Conservation (phyloP, 2,329 filamentous ascomycete species). For the Leptographium procerum region DNA sequence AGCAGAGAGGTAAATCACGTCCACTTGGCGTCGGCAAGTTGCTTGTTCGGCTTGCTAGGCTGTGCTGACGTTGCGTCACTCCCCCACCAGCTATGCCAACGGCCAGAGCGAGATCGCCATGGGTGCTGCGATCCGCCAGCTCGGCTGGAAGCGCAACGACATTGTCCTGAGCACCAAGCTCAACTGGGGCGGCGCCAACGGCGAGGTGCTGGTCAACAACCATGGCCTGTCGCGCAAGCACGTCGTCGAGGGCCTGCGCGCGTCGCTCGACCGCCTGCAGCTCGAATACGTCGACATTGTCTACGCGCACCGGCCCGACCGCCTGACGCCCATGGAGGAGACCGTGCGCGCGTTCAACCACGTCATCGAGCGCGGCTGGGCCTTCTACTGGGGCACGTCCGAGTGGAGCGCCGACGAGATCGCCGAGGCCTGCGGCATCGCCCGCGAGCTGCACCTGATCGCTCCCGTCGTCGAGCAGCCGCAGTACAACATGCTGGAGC, state of each 20-base stretch:
- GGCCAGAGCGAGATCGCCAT: constrained; percentile 40
- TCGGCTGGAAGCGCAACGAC: constrained; percentile 41
- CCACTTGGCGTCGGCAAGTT: too few relatives aligned
- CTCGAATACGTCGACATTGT: constrained; percentile 57
- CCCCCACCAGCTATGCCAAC: constrained; percentile 39
- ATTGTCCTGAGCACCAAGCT: constrained; percentile 47
- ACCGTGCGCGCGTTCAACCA: constrained; percentile 42
- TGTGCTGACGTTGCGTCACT: constrained; percentile 19
- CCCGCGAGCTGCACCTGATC: constrained; percentile 50
- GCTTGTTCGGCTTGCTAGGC: too few relatives aligned
- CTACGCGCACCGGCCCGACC: constrained; percentile 49
- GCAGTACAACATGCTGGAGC: constrained; percentile 51
- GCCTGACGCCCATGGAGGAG: constrained; percentile 50
- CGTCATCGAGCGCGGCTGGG: constrained; percentile 50
- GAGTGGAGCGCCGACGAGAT: constrained; percentile 61
- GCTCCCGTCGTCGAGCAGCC: constrained; percentile 57
- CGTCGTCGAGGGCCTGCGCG: constrained; percentile 45
- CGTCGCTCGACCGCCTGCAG: constrained; percentile 44
- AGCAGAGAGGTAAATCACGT: constrained; percentile 39
- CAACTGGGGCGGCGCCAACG: constrained; percentile 53
- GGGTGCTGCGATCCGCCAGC: constrained; percentile 40
- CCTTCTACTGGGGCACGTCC: constrained; percentile 62
- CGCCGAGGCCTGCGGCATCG: constrained; percentile 47
- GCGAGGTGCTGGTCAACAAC: constrained; percentile 43
- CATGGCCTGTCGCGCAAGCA: constrained; percentile 39